Percentiles rank a stretch among this genome's conserved stretches.
Conservation (phyloP, 345 rosid species). For the Brassica napus region Da-Ae NC_063448.1:11890501-11891000, state of each 20-base stretch:
- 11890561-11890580: no score
- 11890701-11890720: neutral
- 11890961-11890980: constrained; percentile 90
- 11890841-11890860: constrained; percentile 84
- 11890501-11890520: no score
- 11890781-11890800: constrained; percentile 75
- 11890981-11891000: constrained; percentile 80
- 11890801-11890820: constrained; percentile 92
- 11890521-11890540: no score
- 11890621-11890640: no score
- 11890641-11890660: no score
- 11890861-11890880: constrained; percentile 61
- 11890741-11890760: constrained; percentile 79
- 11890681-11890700: no score
- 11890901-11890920: constrained; percentile 72
- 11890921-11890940: constrained; percentile 59
- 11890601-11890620: no score
- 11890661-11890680: no score
- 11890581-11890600: no score
- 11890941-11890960: constrained; percentile 96
- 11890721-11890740: constrained; percentile 59
- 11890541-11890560: no score
- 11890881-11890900: constrained; percentile 80
- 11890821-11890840: constrained; percentile 70
- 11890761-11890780: constrained; percentile 64